Conservation (phyloP, 306 rosid species). For the Sphenostylis stenocarpa region DNA sequence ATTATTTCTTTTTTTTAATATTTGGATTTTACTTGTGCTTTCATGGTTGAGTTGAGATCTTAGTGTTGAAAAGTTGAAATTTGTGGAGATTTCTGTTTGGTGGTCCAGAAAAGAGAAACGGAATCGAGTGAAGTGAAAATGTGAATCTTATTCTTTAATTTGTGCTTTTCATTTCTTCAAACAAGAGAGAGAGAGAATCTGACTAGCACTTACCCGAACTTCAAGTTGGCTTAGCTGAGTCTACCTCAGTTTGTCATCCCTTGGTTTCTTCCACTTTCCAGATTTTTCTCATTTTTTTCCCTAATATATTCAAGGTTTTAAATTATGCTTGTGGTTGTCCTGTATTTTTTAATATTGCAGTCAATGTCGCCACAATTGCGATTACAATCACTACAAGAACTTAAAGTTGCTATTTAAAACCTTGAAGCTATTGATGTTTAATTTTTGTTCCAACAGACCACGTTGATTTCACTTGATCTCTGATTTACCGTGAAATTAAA, state of each 20-base stretch:
- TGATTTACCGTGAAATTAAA: neutral
- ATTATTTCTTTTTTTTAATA: neutral
- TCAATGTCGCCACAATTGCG: neutral
- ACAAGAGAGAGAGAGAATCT: constrained; percentile 30
- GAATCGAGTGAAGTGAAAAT: constrained; percentile 36
- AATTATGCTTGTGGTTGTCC: neutral
- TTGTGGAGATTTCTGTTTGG: constrained; percentile 14
- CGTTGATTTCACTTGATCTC: constrained; percentile 1
- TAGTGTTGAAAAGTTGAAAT: constrained; percentile 23
- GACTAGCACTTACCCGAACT: constrained; percentile 23
- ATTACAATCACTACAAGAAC: neutral
- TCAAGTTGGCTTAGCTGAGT: constrained; percentile 5
- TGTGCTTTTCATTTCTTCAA: constrained; percentile 13
- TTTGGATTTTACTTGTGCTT: neutral
- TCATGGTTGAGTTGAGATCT: constrained; percentile 23
- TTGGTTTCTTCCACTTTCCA: neutral
- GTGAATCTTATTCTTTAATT: constrained; percentile 35
- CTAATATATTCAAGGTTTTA: neutral
- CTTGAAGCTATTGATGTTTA: neutral
- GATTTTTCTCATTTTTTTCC: neutral
- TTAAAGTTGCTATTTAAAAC: neutral
- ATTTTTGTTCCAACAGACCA: neutral
- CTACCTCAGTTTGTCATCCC: neutral
- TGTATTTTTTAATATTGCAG: neutral
- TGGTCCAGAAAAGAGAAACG: constrained; percentile 29